phyloP scores from a whole-genome alignment of 2,329 filamentous ascomycete genomes.

The Trichoderma sp. region DNA sequence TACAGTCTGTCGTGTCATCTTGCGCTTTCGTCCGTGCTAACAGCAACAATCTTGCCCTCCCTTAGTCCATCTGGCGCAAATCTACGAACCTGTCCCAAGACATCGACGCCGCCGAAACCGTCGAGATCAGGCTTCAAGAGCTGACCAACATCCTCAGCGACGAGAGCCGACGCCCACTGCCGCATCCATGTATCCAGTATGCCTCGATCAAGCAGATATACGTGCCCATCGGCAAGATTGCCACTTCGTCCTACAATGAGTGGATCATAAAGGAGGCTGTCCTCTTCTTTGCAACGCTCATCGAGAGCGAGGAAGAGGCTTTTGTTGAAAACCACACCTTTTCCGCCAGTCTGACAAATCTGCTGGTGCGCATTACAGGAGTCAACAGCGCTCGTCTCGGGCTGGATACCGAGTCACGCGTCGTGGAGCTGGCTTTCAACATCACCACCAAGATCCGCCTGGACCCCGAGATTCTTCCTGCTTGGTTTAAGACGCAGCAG shows the following conservation, averaged over 20 bases:
- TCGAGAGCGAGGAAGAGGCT: constrained; percentile 95
- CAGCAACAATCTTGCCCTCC: neutral
- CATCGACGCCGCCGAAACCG: constrained; percentile 59
- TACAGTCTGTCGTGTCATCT: neutral
- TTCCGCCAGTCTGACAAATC: constrained; percentile 80
- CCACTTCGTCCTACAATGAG: constrained; percentile 79
- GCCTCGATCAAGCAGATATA: constrained; percentile 86
- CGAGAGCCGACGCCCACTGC: constrained; percentile 82
- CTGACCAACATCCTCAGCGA: constrained; percentile 75
- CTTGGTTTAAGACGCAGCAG: constrained; percentile 75
- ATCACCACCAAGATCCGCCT: constrained; percentile 94
- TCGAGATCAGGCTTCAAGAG: constrained; percentile 62
- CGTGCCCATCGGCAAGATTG: constrained; percentile 84
- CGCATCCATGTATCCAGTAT: constrained; percentile 89
- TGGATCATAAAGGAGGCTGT: constrained; percentile 83
- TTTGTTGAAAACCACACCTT: constrained; percentile 87
- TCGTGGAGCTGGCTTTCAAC: constrained; percentile 92
- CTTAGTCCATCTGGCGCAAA: constrained; percentile 58
- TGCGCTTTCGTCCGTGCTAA: neutral
- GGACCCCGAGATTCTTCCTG: constrained; percentile 79
- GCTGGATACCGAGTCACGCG: constrained; percentile 78
- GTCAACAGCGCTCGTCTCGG: constrained; percentile 71
- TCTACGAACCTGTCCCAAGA: constrained; percentile 60
- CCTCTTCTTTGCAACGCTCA: constrained; percentile 82
- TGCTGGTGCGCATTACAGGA: constrained; percentile 76